Evolutionary conservation across 768 basidiomycete genomes (phyloP), one percentile per base, ranked within the genome.

Genomic region (Mycena galericulata): DNA sequence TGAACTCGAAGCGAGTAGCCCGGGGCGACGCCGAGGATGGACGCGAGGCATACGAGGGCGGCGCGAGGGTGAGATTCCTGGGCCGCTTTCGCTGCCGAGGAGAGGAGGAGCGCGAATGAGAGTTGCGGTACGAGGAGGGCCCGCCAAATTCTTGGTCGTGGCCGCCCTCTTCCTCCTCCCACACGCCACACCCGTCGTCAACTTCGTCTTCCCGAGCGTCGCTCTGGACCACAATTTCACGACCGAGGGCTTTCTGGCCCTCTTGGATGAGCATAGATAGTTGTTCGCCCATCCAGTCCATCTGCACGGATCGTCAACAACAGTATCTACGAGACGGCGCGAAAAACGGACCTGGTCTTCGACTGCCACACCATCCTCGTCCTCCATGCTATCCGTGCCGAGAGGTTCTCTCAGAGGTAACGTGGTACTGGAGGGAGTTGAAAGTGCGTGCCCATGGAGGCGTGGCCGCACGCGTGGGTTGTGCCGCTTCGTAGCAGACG

Each of bases 201-300:
- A 89, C 87, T 72, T 90, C 90, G 65, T 94, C 93, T 71, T 93
- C 92, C 62, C 89, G 83, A 5, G 84, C 83, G 51, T 94, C 93
- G 67, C 89, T 89, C 86, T 90, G 88, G 5, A 94, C 88, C 11
- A 95, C 93, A 18, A 96, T 84, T 75, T 95, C 93, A n/a, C 86
- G 82, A 17, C 86, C 88, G 9, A 96, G 84, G 0, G 94, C 94
- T 50, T 86, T 88, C 75, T 92, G 89, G 18, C 94, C 94, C 73
- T 95, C 89, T 73, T 89, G 88, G 70, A 96, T 95, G 56, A 95
- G 86, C 67, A 79, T 80, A 29, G 87, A 78, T 32, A 96, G 85
- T 70, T 87, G 88, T 69, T 87, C 89, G 22, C 92, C 91, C 66
- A 95, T 91, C 92, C 92, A 93, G 72, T 93, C 92, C 91, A 95